These are phyloP conservation scores for Calonectria naviculata DNA, from an alignment of 2,329 filamentous ascomycete species.

Conservation along the genomic window DNA sequence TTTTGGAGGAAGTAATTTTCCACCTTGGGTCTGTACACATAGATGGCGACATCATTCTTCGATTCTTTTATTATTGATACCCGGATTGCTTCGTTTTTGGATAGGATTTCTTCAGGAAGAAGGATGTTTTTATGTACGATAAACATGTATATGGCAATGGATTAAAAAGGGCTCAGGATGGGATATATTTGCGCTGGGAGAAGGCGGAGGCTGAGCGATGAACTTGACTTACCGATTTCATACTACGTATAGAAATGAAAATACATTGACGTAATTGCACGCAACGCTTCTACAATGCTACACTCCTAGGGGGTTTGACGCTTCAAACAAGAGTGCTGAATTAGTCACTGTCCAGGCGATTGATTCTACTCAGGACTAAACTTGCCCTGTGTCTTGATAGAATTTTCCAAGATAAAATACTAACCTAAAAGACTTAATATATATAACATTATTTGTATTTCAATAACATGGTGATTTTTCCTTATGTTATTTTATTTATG, in stretches of 20 bases:
- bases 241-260: conserved; percentile 14
- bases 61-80: conserved; percentile 41
- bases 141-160: neutral
- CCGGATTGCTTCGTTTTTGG: conserved; percentile 29
- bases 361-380: no score
- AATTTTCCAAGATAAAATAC: no score
- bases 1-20: neutral
- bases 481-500: no score
- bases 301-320: no score
- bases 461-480: no score
- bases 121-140: conserved; percentile 24
- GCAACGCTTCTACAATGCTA: no score
- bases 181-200: neutral
- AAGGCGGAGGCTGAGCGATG: neutral
- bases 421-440: no score
- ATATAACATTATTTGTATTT: no score
- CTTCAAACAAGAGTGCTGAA: no score
- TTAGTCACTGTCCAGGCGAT: no score
- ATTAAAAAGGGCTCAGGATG: conserved; percentile 12
- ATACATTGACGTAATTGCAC: neutral
- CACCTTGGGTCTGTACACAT: conserved; percentile 31
- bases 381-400: no score
- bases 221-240: conserved; percentile 4
- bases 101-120: conserved; percentile 4
- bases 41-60: conserved; percentile 34